These are phyloP conservation scores for Carex kokanica DNA, from an alignment of 176 grass and related monocot species.

Conservation along the genomic window DNA sequence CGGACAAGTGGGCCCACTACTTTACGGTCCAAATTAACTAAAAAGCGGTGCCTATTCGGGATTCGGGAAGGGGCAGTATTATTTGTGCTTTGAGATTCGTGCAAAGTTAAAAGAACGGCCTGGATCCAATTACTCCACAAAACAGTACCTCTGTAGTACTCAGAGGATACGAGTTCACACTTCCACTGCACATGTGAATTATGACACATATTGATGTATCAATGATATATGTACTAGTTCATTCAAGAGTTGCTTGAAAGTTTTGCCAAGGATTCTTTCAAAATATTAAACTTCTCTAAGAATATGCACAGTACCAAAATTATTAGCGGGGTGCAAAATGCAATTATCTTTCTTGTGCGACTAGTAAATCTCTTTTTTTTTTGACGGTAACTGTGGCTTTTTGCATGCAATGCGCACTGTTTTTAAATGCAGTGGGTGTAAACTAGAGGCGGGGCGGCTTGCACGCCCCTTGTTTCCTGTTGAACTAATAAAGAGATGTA, in stretches of 20 bases:
- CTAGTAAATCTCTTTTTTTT: background rate
- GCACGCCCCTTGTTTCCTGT: slow-evolving; percentile 8
- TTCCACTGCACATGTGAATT: background rate
- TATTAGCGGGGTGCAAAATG: background rate
- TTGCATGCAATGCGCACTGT: background rate
- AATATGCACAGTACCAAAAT: background rate
- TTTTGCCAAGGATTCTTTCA: background rate
- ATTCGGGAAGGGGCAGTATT: too few relatives aligned
- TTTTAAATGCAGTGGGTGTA: background rate
- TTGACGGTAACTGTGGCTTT: background rate
- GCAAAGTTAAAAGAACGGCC: too few relatives aligned
- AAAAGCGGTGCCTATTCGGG: too few relatives aligned
- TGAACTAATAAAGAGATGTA: slow-evolving; percentile 13
- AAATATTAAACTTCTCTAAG: background rate
- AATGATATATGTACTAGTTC: background rate
- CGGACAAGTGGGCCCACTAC: too few relatives aligned
- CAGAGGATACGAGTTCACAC: too few relatives aligned
- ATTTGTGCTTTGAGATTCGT: too few relatives aligned
- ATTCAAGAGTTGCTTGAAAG: background rate
- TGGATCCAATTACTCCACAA: too few relatives aligned
- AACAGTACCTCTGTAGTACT: too few relatives aligned
- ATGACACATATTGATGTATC: background rate
- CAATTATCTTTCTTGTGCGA: slow-evolving; percentile 9
- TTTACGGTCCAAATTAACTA: too few relatives aligned
- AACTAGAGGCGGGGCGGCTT: background rate